phyloP scores from a whole-genome alignment of 2,329 filamentous ascomycete species.

The Lachnellula hyalina region DNA sequence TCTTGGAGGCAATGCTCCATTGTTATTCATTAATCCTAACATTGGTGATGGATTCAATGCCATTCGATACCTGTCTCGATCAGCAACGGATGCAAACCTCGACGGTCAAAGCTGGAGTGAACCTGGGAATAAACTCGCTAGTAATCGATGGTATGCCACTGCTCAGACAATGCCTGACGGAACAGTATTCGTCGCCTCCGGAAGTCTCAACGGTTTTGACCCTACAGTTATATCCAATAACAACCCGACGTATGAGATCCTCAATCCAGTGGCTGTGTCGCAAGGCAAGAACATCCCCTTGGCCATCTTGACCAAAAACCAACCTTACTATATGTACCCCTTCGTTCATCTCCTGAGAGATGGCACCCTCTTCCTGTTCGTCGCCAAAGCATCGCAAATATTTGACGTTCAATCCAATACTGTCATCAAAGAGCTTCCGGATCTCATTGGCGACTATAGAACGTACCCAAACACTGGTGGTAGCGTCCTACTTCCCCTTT shows the following conservation, averaged over 20 bases:
- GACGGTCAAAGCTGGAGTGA: constrained; percentile 50
- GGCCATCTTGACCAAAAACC: constrained; percentile 50
- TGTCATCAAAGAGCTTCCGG: constrained; percentile 42
- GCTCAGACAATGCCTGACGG: constrained; percentile 54
- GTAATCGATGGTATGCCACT: constrained; percentile 55
- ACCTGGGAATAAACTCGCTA: constrained; percentile 48
- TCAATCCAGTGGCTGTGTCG: constrained; percentile 43
- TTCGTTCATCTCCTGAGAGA: constrained; percentile 54
- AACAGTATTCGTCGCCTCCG: constrained; percentile 53
- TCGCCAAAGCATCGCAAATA: constrained; percentile 49
- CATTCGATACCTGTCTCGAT: constrained; percentile 49
- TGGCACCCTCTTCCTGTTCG: constrained; percentile 52
- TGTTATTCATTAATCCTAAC: constrained; percentile 50
- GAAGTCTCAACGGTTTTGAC: constrained; percentile 53
- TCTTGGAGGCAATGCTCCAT: constrained; percentile 52
- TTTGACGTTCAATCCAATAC: constrained; percentile 45
- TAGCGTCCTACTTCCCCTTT: constrained; percentile 50
- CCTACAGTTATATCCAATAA: constrained; percentile 50
- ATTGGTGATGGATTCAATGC: constrained; percentile 54
- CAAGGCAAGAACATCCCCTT: constrained; percentile 43
- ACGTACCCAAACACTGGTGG: constrained; percentile 58
- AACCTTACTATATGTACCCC: constrained; percentile 61
- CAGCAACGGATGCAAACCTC: constrained; percentile 38
- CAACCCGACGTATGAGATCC: constrained; percentile 58
- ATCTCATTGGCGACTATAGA: constrained; percentile 50